Evolutionary conservation across 2,329 filamentous ascomycete species (phyloP), one percentile per base, ranked within the genome.

Genomic region (Sclerotinia minor): DNA sequence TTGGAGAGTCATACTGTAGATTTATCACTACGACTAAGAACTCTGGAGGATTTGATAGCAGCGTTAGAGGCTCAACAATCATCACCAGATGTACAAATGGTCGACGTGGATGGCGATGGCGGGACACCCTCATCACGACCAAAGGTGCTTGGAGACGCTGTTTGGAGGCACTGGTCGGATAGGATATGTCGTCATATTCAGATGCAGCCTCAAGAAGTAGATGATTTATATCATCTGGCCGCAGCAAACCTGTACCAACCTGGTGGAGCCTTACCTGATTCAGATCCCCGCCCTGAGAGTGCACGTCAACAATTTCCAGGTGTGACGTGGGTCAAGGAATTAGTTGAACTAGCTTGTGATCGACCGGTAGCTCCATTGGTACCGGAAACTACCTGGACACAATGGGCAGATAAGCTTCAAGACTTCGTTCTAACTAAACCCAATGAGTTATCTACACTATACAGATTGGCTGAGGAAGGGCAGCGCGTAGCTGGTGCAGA

Each of bases 161-260:
- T 41, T 11, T 67, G 65, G 65, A 63, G 41, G 8, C 45, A 61
- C 2, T 67, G 65, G 65, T 41, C 65, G 2, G 19, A 53, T 19
- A 67, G 44, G 9, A 19, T 67, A 32, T 50, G 44, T 21, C n/a
- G 38, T 32, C 58, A 63, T 29, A 63, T 67, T 26, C 41, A 32
- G 19, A n/a, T n/a, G 6, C 35, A 63, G 13, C 57, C 65, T 26
- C 21, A 24, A 19, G 65, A 61, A 35, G 57, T 67, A 11, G 35
- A 55, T 15, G 65, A 26, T 32, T 38, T 67, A 21, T 67, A 63
- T 26, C 3, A 7, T n/a, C 57, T 67, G 15, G 65, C 65, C 13
- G n/a, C n/a, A n/a, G 59, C 65, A 35, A 63, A 67, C 53, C 29
- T 67, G 17, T 60, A 60, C 26, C 65, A 57, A 17, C 45, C 59